phyloP scores from a whole-genome alignment of 1,284 basidiomycete genomes.

The Ceratobasidium sp. region DNA sequence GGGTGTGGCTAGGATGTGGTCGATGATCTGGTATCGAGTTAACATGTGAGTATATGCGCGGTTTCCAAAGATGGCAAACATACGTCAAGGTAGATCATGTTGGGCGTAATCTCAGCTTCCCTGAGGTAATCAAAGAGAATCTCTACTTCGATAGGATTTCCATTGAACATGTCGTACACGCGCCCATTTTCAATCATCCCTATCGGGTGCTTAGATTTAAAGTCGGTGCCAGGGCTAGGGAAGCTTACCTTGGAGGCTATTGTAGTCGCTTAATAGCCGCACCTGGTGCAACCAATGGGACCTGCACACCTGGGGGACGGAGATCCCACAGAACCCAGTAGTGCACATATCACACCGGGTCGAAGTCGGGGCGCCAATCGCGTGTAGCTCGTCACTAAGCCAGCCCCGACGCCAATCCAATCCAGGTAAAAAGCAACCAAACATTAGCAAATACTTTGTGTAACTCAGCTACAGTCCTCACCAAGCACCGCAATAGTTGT shows the following conservation, averaged over 20 bases:
- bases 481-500: slow-evolving; percentile 41
- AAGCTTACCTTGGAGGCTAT: slow-evolving; percentile 31
- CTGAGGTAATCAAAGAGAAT: slow-evolving; percentile 41
- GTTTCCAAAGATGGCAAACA: background rate
- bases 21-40: slow-evolving; percentile 38
- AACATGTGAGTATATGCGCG: slow-evolving; percentile 12
- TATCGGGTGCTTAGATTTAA: background rate
- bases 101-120: slow-evolving; percentile 39
- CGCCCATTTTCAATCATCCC: slow-evolving; percentile 40
- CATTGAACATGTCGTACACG: slow-evolving; percentile 39
- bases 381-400: slow-evolving; percentile 40
- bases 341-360: slow-evolving; percentile 40
- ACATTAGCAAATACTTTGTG: slow-evolving; percentile 13
- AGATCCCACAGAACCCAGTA: slow-evolving; percentile 41
- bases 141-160: slow-evolving; percentile 40
- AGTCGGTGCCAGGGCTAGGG: background rate
- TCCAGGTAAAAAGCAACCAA: slow-evolving; percentile 19
- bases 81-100: slow-evolving; percentile 29
- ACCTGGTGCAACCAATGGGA: slow-evolving; percentile 34
- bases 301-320: slow-evolving; percentile 40
- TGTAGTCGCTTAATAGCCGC: slow-evolving; percentile 36
- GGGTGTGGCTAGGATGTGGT: slow-evolving; percentile 27
- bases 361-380: slow-evolving; percentile 37
- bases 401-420: background rate
- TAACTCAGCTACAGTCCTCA: slow-evolving; percentile 8